Percentiles rank a stretch among this genome's conserved stretches.
Conservation (phyloP, 164 flowering plant genomes). For the Chimonanthus praecox region DNA sequence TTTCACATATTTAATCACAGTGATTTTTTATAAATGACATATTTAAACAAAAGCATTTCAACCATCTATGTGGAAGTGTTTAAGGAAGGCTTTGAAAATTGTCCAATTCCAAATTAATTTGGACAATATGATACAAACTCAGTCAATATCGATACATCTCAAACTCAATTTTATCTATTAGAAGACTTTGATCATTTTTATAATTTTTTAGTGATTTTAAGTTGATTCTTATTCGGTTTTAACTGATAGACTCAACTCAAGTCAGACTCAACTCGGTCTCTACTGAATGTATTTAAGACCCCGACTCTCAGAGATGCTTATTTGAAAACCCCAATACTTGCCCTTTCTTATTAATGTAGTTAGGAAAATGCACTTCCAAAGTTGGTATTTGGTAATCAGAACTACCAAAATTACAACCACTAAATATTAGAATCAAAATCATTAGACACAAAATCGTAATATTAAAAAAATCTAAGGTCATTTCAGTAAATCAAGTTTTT, state of each 20-base stretch:
- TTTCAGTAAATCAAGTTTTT: constrained; percentile 2
- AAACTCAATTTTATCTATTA: neutral
- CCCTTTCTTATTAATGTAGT: neutral
- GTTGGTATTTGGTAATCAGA: neutral
- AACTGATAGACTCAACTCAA: neutral
- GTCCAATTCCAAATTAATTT: too few species aligned
- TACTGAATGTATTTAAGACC: too few species aligned
- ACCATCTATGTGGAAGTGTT: too few species aligned
- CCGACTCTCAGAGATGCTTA: neutral
- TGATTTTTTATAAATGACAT: too few species aligned
- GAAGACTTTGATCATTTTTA: neutral
- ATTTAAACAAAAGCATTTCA: too few species aligned
- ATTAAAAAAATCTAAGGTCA: neutral
- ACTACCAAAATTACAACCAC: neutral
- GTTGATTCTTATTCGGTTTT: too few species aligned
- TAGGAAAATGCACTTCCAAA: neutral
- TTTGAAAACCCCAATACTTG: neutral
- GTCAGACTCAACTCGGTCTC: neutral
- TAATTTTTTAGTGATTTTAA: too few species aligned
- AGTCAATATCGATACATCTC: neutral
- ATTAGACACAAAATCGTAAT: constrained; percentile 1
- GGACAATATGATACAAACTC: too few species aligned
- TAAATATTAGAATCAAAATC: neutral
- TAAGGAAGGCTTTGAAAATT: too few species aligned
- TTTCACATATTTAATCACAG: too few species aligned